These are phyloP conservation scores for Botrytis fabae DNA, from an alignment of 2,329 filamentous ascomycete species.

Conservation along the genomic window DNA sequence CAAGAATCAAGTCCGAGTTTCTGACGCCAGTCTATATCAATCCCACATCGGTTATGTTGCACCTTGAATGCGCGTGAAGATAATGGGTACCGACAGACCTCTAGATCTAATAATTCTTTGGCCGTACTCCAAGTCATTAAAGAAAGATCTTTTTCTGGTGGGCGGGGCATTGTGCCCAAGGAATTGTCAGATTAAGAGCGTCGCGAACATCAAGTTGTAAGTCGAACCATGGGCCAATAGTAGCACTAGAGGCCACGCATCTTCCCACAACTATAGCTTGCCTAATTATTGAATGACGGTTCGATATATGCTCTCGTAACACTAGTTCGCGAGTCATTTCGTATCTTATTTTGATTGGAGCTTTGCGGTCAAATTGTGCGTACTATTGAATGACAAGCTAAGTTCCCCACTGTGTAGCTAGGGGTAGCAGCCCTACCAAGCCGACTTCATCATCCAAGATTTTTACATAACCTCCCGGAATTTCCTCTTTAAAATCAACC, in stretches of 20 bases:
- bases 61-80: background rate
- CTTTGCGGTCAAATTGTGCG: background rate
- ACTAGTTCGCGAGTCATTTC: background rate
- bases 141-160: background rate
- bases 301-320: background rate
- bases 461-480: background rate
- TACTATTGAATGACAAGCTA: background rate
- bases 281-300: background rate
- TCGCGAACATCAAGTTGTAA: background rate
- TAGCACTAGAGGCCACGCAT: background rate
- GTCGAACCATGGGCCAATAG: background rate
- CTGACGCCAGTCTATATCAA: background rate
- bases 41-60: background rate
- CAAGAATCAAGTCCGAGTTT: background rate
- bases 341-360: too few relatives aligned
- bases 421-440: background rate
- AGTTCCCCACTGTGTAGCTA: background rate
- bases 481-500: fast-evolving
- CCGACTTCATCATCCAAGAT: background rate
- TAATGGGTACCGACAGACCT: background rate
- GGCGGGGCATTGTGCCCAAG: background rate
- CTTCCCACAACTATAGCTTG: background rate
- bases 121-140: background rate
- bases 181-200: background rate
- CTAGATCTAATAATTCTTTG: background rate